Percentiles rank a stretch among this genome's conserved stretches.
Evolutionary conservation across 108 stramenopile genomes (phyloP).

Genomic region (Skeletonema marinoi): DNA sequence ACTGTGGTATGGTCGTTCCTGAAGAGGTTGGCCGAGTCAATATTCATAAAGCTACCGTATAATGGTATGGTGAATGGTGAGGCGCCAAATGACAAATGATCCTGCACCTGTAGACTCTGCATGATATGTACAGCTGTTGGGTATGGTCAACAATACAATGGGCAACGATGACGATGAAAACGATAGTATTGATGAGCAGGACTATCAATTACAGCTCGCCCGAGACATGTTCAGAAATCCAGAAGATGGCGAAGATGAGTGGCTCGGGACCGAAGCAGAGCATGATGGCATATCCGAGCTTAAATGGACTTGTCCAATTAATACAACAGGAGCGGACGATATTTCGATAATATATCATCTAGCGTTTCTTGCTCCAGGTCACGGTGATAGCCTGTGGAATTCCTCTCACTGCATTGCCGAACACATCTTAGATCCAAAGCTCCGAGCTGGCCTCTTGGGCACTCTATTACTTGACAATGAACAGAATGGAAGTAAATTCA

Average conservation of each 20-base stretch:
- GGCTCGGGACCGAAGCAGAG: not conserved
- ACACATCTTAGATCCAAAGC: not conserved
- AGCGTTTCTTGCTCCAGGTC: not conserved
- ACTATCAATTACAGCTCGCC: no score
- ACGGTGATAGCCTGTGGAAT: constrained; percentile 7
- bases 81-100: no score
- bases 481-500: not conserved
- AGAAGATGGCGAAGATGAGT: constrained; percentile 6
- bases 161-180: not conserved
- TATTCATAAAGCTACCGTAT: not conserved
- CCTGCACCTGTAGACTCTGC: no score
- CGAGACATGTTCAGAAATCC: no score
- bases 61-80: no score
- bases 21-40: not conserved
- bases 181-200: constrained; percentile 1
- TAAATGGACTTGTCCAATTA: no score
- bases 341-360: constrained; percentile 7
- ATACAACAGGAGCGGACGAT: not conserved
- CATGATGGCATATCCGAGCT: not conserved
- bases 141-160: not conserved
- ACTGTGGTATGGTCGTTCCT: constrained; percentile 71
- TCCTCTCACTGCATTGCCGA: constrained; percentile 3
- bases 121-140: no score
- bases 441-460: not conserved
- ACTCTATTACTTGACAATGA: not conserved